phyloP scores from a whole-genome alignment of 768 basidiomycete genomes.

The Russula dissimulans region DNA sequence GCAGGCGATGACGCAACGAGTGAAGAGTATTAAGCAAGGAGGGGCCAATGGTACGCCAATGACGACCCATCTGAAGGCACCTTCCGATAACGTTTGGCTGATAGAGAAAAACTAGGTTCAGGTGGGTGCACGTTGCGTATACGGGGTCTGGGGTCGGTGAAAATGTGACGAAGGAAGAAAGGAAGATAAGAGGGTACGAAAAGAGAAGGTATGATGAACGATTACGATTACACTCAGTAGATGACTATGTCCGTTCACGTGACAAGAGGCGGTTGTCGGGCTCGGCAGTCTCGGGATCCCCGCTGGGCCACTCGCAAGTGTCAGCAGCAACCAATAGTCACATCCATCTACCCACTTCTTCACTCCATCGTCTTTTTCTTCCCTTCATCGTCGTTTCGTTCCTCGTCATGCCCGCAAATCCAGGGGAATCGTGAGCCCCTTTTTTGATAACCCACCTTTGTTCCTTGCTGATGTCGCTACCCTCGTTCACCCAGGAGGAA shows the following conservation, averaged over 20 bases:
- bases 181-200: background rate
- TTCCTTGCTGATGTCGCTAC: conserved; percentile 1
- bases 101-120: conserved; percentile 10
- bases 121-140: background rate
- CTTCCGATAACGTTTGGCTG: conserved; percentile 2
- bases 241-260: background rate
- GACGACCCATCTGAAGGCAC: background rate
- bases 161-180: background rate
- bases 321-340: background rate
- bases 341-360: background rate
- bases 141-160: background rate
- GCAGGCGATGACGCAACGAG: conserved; percentile 12
- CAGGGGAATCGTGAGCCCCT: conserved; percentile 24
- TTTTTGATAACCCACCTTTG: background rate
- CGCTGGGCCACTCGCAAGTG: background rate
- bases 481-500: conserved; percentile 42
- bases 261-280: background rate
- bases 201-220: background rate
- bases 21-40: conserved; percentile 1
- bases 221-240: too few species aligned
- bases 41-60: conserved; percentile 6
- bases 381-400: conserved; percentile 28
- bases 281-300: background rate
- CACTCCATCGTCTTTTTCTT: background rate
- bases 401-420: conserved; percentile 24